Evolutionary conservation across 805 yeast species (phyloP).

Genomic region (Kuraishia cidri): DNA sequence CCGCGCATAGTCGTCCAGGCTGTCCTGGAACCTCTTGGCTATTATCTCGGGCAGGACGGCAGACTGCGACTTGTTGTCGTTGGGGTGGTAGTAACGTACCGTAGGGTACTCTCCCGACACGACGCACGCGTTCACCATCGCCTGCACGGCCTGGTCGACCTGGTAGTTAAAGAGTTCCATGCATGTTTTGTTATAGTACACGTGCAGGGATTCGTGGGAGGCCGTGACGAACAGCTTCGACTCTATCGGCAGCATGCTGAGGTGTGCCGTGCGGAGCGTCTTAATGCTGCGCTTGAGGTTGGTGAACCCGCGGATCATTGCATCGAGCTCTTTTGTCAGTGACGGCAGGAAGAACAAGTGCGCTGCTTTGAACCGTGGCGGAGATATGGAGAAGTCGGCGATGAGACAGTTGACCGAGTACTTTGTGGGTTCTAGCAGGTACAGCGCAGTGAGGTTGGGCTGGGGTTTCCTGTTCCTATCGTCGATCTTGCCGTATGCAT

Average conservation of each 20-base stretch:
- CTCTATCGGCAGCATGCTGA: constrained; percentile 61
- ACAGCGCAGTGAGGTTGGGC: too few relatives aligned
- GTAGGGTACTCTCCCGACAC: constrained; percentile 84
- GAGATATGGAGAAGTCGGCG: constrained; percentile 59
- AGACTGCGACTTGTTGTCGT: constrained; percentile 41
- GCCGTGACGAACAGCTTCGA: constrained; percentile 64
- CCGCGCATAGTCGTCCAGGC: constrained; percentile 70
- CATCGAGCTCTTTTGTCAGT: constrained; percentile 12
- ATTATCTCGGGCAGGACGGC: constrained; percentile 56
- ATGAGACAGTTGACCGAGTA: constrained; percentile 69
- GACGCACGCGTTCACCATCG: constrained; percentile 66
- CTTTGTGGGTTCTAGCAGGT: constrained; percentile 61
- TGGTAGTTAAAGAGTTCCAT: constrained; percentile 50
- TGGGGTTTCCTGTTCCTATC: too few relatives aligned
- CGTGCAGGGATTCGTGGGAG: constrained; percentile 51
- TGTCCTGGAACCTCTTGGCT: constrained; percentile 63
- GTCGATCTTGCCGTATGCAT: too few relatives aligned
- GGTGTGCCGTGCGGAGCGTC: constrained; percentile 20
- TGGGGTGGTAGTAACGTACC: constrained; percentile 60
- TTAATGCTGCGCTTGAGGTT: constrained; percentile 11
- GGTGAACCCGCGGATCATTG: constrained; percentile 8
- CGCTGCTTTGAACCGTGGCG: constrained; percentile 68
- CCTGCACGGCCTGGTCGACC: constrained; percentile 47
- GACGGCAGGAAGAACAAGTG: constrained; percentile 70
- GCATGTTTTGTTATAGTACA: constrained; percentile 62